Base-by-base conservation (phyloP, 441 rosid genomes). In the Adansonia grandidieri region DNA sequence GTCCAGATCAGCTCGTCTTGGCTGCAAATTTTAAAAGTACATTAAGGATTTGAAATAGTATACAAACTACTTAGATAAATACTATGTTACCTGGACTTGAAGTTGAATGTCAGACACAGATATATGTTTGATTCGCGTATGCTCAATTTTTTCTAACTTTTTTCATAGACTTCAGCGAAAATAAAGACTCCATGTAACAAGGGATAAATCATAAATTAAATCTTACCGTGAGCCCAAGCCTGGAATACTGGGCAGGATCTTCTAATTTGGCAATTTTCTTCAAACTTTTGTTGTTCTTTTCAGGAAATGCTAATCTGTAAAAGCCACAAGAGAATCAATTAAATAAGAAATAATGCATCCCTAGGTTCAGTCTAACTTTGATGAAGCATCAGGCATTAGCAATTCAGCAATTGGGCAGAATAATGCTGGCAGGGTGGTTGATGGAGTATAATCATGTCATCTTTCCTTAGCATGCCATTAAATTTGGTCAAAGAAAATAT, bases 1-100 rank as follows among this genome's bases (percentile, higher is more conserved):
- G 87, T 96, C 97, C 54, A 96, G 91, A 89, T 96, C 99, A 77
- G 95, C 94, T 88, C 96, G 85, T 84, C 97, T 89, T 2, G 98
- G 95, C 98, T 92, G 92, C 87, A 86, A 73, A 80, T 67, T 73
- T 56, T 47, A 53, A 70, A 72, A 56, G 44, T 47, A 45, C 54
- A 83, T 24, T 80, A 45, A 80, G 71, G 57, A 66, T 6, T 20
- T 68, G 15, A 53, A 64, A 80, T 54, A 74, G 51, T 50, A 65
- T 22, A 1, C 10, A 58, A 6, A 71, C 4, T 28, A n/a, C 47
- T 71, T 71, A 11, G 71, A 80, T 58, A 62, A 79, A 63, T 37
- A 37, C 42, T 37, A 37, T 37, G 42, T 37, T 37, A 37, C 42
- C 42, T 6, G 42, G 42, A 37, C 42, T 37, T 37, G 42, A 37